These are phyloP conservation scores for Rutstroemia sp. DNA, from an alignment of 2,329 filamentous ascomycete species.

Conservation along the genomic window DNA sequence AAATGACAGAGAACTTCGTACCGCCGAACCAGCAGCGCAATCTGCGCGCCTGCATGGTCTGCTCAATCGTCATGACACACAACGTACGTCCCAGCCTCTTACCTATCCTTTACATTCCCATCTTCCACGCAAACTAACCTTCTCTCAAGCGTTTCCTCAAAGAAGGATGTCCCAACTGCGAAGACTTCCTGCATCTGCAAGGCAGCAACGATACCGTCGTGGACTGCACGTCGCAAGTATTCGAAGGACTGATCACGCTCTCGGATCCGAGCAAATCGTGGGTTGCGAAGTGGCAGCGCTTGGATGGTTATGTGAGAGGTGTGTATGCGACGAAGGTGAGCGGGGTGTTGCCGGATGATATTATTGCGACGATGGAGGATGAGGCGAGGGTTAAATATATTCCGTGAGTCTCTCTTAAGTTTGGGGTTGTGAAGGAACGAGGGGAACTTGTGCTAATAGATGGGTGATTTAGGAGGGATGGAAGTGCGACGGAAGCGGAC, in stretches of 20 bases:
- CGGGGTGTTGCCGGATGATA: slow-evolving; percentile 65
- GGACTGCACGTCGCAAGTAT: slow-evolving; percentile 93
- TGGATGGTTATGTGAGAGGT: slow-evolving; percentile 81
- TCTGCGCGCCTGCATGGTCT: slow-evolving; percentile 97
- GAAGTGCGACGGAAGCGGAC: slow-evolving; percentile 38
- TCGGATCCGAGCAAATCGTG: slow-evolving; percentile 78
- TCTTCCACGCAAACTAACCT: neutral
- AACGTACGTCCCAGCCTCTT: slow-evolving; percentile 43
- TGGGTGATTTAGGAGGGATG: slow-evolving; percentile 40
- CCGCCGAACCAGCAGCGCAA: slow-evolving; percentile 71
- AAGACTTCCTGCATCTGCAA: slow-evolving; percentile 78
- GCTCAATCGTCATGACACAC: slow-evolving; percentile 84
- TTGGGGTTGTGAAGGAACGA: too few species aligned
- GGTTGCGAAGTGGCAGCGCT: slow-evolving; percentile 93
- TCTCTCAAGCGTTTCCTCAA: slow-evolving; percentile 66
- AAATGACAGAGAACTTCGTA: slow-evolving; percentile 54
- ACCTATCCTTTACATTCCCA: too few species aligned
- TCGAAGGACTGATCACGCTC: slow-evolving; percentile 84
- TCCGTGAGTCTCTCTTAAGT: slow-evolving; percentile 42
- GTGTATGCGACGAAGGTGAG: slow-evolving; percentile 94
- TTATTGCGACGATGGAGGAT: slow-evolving; percentile 52
- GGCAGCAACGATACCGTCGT: slow-evolving; percentile 74
- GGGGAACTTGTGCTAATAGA: too few species aligned
- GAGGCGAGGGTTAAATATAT: slow-evolving; percentile 59
- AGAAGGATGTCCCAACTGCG: slow-evolving; percentile 94